Base-by-base conservation (phyloP, 1,284 basidiomycete genomes). In the Leccinum fallax region DNA sequence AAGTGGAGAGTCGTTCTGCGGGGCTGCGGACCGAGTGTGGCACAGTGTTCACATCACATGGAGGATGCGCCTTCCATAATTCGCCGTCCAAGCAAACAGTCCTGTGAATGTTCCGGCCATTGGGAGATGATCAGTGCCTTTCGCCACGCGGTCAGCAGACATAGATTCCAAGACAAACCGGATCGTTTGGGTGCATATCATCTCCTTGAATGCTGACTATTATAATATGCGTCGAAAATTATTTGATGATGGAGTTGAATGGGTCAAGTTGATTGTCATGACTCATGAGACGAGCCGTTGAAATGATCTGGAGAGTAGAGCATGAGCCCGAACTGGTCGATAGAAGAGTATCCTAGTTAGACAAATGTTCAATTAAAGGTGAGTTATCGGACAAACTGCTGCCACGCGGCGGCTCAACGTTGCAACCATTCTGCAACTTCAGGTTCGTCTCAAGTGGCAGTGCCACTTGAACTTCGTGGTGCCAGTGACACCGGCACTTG, bases 1-100 rank as follows among this genome's bases (percentile, higher is more conserved):
- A 11, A 32, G 13, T 57, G 43, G 56, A 32, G 48, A 32, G 56
- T 28, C 48, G 43, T 9, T 34, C 40, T 40, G 4, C 53, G 58
- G 30, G 21, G 53, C 60, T 61, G 65, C 58, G 60, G 59, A 30
- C 24, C 34, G 58, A 26, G 34, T 38, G 54, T 59, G 58, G 36
- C 61, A 63, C 56, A 2, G 28, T 38, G 58, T 28, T 52, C 38
- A 32, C 48, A 36, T 8, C 56, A 53, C 48, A 30, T 9, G 36
- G 15, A 43, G 40, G 55, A 11, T 53, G 55, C 34, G 24, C n/a
- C 32, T 51, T 28, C 30, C 51, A 38, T 49, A 52, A 62, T 51
- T 61, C 53, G 52, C 63, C 36, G 46, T 16, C 24, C 51, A 36
- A 52, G 28, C 32, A 48, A 57, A 4, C 32, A 28, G 48, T 24